These are phyloP conservation scores for Aspergillus sp. DNA, from an alignment of 2,329 filamentous ascomycete genomes.

Conservation along the genomic window DNA sequence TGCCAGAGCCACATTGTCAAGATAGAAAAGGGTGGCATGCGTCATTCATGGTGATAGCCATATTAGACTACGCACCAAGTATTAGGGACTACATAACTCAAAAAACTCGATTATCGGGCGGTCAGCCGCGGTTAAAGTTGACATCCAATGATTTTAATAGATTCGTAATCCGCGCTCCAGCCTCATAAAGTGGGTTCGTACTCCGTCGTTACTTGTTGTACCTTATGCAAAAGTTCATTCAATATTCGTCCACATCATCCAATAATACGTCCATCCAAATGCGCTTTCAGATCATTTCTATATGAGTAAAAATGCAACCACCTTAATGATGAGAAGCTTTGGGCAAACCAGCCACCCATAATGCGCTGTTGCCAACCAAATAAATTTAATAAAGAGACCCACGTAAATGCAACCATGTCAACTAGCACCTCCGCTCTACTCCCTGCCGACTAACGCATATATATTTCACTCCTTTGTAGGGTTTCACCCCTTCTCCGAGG, in stretches of 20 bases:
- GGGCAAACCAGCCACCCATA: not conserved
- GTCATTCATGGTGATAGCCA: not conserved
- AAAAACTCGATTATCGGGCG: too few relatives aligned
- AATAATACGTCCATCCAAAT: slow-evolving; percentile 3
- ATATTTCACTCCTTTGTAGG: slow-evolving; percentile 98
- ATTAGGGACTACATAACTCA: too few relatives aligned
- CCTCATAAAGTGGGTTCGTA: not conserved
- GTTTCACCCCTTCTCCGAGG: slow-evolving; percentile 82
- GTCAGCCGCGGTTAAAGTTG: too few relatives aligned
- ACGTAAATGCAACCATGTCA: slow-evolving; percentile 4
- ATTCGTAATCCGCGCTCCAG: not conserved
- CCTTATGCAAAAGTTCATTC: not conserved
- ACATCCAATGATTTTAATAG: too few relatives aligned
- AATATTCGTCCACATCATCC: not conserved
- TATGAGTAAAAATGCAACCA: not conserved
- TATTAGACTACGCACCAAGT: not conserved
- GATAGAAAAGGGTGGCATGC: not conserved
- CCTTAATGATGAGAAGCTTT: not conserved
- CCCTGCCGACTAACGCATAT: slow-evolving; percentile 68
- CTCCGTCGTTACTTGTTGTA: not conserved
- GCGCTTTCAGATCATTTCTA: not conserved
- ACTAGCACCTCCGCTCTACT: slow-evolving; percentile 42
- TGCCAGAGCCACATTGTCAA: not conserved
- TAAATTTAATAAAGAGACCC: not conserved
- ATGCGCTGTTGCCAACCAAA: not conserved